Conservation (phyloP, 495 filamentous ascomycete genomes). For the Hapsidospora chrysogenum region DNA sequence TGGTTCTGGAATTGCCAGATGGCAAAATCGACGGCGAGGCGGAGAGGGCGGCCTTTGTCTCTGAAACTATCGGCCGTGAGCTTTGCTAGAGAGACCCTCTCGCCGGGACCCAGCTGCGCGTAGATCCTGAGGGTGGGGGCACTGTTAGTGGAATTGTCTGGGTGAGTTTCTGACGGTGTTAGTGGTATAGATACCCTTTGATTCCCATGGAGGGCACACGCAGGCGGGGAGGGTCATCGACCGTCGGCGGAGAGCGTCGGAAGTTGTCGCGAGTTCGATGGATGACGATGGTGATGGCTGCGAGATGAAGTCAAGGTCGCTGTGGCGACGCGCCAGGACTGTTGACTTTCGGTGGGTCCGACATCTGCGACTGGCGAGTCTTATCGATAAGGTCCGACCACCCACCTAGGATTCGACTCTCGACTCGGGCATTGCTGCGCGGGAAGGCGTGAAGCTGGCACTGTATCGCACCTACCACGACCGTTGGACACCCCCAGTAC, state of each 20-base stretch:
- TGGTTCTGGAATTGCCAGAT: slow-evolving; percentile 97
- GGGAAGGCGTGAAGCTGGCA: too few relatives aligned
- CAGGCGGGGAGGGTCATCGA: too few relatives aligned
- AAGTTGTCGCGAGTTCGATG: neutral
- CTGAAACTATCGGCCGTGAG: slow-evolving; percentile 63
- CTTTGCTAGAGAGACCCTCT: slow-evolving; percentile 69
- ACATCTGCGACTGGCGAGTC: too few relatives aligned
- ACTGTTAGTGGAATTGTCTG: neutral
- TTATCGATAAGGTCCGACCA: too few relatives aligned
- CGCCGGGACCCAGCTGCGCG: slow-evolving; percentile 68
- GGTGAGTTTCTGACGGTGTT: neutral
- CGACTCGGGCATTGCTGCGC: too few relatives aligned
- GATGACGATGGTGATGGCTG: slow-evolving; percentile 2
- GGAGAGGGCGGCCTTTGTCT: slow-evolving; percentile 50
- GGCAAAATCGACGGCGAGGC: slow-evolving; percentile 84
- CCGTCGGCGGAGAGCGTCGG: neutral
- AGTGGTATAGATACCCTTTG: slow-evolving; percentile 27
- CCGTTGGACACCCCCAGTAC: too few relatives aligned
- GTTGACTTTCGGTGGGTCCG: too few relatives aligned
- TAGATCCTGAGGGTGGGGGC: slow-evolving; percentile 45
- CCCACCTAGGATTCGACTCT: too few relatives aligned
- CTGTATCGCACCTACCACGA: too few relatives aligned
- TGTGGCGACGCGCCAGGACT: neutral
- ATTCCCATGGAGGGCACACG: slow-evolving; percentile 32
- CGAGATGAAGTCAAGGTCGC: neutral